Conservation (phyloP, 345 rosid species). For the Acer yangbiense region DNA sequence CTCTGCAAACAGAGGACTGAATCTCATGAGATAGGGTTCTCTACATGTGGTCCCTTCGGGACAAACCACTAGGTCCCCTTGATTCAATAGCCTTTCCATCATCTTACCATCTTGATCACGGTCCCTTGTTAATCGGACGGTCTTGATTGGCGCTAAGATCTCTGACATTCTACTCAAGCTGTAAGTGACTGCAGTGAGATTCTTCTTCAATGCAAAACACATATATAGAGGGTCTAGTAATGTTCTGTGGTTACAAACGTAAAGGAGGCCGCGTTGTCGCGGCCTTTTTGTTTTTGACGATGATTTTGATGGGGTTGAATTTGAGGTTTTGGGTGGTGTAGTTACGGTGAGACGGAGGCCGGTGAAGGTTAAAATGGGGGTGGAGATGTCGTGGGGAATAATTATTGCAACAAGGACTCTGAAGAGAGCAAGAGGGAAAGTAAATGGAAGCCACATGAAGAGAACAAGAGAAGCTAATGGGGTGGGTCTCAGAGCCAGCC, state of each 20-base stretch:
- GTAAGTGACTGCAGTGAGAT: constrained; percentile 74
- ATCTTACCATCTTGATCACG: constrained; percentile 47
- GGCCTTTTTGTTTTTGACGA: background rate
- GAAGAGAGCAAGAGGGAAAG: constrained; percentile 36
- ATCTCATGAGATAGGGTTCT: constrained; percentile 70
- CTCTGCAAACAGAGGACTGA: constrained; percentile 78
- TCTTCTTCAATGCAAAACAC: constrained; percentile 42
- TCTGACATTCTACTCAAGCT: constrained; percentile 69
- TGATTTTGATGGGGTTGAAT: constrained; percentile 6
- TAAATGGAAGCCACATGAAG: constrained; percentile 77
- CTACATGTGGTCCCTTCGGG: constrained; percentile 93
- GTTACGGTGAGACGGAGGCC: constrained; percentile 41
- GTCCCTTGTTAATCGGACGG: constrained; percentile 60
- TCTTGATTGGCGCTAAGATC: constrained; percentile 66
- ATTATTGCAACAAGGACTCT: constrained; percentile 39
- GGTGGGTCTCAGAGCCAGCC: constrained; percentile 69
- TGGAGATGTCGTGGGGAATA: constrained; percentile 50
- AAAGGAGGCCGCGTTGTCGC: constrained; percentile 37
- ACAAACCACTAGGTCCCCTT: constrained; percentile 71
- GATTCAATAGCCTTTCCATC: constrained; percentile 44
- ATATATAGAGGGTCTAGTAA: constrained; percentile 72
- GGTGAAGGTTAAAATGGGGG: constrained; percentile 36
- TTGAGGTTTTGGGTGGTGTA: constrained; percentile 13
- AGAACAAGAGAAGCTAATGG: constrained; percentile 46
- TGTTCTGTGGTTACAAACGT: constrained; percentile 76